Conservation (phyloP, 176 grass and related monocot species). For the Poa pratensis region DNA sequence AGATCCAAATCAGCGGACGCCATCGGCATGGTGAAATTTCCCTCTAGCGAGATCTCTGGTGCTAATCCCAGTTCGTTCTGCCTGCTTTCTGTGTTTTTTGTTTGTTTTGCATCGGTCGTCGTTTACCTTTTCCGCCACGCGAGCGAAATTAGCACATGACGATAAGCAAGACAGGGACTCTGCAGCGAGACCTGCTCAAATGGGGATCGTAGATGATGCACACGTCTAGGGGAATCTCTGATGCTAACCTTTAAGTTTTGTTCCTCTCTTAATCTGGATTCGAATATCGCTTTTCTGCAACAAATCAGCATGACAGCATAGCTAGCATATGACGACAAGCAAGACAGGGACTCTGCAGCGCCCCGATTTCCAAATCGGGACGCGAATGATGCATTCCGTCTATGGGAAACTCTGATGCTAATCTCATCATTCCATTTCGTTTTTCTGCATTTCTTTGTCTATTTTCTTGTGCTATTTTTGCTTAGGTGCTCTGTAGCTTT, state of each 20-base stretch:
- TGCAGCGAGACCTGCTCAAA: background rate
- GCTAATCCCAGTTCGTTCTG: background rate
- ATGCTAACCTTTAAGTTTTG: background rate
- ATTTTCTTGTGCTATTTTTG: background rate
- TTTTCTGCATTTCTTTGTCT: background rate
- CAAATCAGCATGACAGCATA: background rate
- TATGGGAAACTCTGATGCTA: conserved; percentile 65
- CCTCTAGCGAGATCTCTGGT: conserved; percentile 31
- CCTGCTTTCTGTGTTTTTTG: background rate
- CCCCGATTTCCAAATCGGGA: background rate
- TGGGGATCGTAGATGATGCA: background rate
- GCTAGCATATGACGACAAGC: conserved; percentile 13
- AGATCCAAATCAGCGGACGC: background rate
- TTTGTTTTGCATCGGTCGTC: background rate
- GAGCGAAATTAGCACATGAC: background rate
- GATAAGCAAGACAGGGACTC: conserved; percentile 2
- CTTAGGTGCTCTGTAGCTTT: background rate
- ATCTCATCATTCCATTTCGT: background rate
- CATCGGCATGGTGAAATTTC: too few species aligned
- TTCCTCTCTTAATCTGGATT: background rate
- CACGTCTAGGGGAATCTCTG: background rate
- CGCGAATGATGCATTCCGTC: conserved; percentile 51
- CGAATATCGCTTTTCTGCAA: background rate
- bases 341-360: conserved; percentile 44
- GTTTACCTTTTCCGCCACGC: background rate